Evolutionary conservation across 306 rosid species (phyloP).

Genomic region (Castanea sativa): DNA sequence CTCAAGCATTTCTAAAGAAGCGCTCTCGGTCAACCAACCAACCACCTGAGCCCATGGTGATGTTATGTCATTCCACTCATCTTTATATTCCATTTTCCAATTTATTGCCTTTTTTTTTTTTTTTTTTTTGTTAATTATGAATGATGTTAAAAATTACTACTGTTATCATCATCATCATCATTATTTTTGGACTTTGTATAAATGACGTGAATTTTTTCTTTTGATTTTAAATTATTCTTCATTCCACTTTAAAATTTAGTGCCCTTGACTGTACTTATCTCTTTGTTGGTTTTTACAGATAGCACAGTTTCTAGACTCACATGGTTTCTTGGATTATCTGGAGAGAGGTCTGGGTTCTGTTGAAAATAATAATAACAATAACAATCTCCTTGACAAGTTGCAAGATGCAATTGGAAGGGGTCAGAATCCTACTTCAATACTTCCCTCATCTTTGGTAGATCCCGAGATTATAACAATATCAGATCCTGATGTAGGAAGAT

Average conservation of each 20-base stretch:
- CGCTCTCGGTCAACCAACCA: conserved; percentile 86
- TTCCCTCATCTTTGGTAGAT: conserved; percentile 61
- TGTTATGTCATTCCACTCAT: conserved; percentile 25
- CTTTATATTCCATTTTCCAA: conserved; percentile 23
- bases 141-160: not conserved
- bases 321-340: conserved; percentile 89
- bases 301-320: conserved; percentile 82
- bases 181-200: not conserved
- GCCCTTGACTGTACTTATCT: conserved; percentile 23
- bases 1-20: conserved; percentile 87
- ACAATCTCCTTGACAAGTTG: conserved; percentile 86
- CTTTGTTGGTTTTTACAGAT: conserved; percentile 49
- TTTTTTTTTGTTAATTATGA: not conserved
- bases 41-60: conserved; percentile 93
- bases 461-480: conserved; percentile 92
- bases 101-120: not conserved
- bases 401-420: conserved; percentile 99
- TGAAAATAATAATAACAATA: conserved; percentile 68
- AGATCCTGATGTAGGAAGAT: conserved; percentile 66
- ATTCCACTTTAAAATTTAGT: conserved; percentile 2
- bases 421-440: conserved; percentile 86
- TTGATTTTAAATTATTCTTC: conserved; percentile 13
- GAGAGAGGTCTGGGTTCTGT: conserved; percentile 84
- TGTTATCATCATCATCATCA: not conserved
- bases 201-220: conserved; percentile 11